Base-by-base conservation (phyloP, 2,329 filamentous ascomycete species). In the Penicillium aurantiogriseum region DNA sequence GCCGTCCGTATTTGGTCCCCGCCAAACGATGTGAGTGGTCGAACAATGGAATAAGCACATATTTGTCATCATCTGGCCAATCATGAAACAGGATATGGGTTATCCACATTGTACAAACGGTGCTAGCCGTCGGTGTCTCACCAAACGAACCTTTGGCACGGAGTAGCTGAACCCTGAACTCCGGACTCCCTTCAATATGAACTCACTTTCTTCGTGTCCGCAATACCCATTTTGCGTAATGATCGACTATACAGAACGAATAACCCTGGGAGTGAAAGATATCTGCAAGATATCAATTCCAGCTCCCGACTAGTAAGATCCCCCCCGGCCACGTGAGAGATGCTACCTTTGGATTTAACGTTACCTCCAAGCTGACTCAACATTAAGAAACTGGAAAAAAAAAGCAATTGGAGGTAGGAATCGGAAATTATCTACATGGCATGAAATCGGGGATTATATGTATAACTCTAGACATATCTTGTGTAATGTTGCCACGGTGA, bases 121-220 rank as follows among this genome's bases (percentile, higher is more conserved):
- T 39, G 47, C 42, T 59, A 57, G 61, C 63, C 63, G 63, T 66
- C 63, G 63, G 63, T 65, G 61, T 65, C 63, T 51, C 27, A 29
- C 47, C 52, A 45, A 44, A 44, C n/a, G 27, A 29, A 39, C 35
- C 39, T 11, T 4, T 19, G 15, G 10, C 31, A 42, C 10, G 27
- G n/a, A n/a, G 7, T 36, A 56, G 58, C 58, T 56, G 55, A 62
- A 51, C 52, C 58, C 44, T 5, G 52, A 62, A 49, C 29, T 17
- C 39, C 36, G 46, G 38, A 57, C 47, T 27, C 23, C 38, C 43
- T 51, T 51, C 31, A n/a, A 39, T 13, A 21, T 54, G 33, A 13
- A 31, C 13, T 27, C 25, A 23, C 5, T 29, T 35, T 25, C n/a
- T 27, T 42, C 36, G 42, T 29, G n/a, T 25, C 5, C 7, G 19